phyloP scores from a whole-genome alignment of 139 green algal genomes.

The Nannochloris sp. region DNA sequence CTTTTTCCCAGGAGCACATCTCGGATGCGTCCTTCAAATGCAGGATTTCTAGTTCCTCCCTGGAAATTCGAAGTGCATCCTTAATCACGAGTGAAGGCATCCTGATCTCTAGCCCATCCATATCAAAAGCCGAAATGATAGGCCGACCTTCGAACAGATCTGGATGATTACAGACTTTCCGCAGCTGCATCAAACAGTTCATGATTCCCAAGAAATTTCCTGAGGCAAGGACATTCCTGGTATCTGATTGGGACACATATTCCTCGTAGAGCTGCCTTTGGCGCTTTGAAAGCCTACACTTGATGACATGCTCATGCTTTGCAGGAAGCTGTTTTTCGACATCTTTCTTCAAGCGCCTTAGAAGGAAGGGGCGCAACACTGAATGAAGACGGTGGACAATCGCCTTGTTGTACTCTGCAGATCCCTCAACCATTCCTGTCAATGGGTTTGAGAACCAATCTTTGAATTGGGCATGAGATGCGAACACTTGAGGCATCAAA shows the following conservation, averaged over 20 bases:
- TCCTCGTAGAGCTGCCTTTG: slow-evolving; percentile 94
- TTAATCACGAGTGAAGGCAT: slow-evolving; percentile 13
- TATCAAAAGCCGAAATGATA: slow-evolving; percentile 87
- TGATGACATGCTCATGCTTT: slow-evolving; percentile 93
- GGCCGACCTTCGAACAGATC: slow-evolving; percentile 92
- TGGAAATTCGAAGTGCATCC: slow-evolving; percentile 6
- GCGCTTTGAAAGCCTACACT: slow-evolving; percentile 54
- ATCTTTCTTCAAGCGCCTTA: slow-evolving; percentile 78
- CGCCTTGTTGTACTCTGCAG: slow-evolving; percentile 44
- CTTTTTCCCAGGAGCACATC: background rate
- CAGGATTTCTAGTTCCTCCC: background rate
- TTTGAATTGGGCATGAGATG: slow-evolving; percentile 82
- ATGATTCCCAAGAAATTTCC: slow-evolving; percentile 92
- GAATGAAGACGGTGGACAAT: slow-evolving; percentile 89
- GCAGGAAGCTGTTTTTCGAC: slow-evolving; percentile 91
- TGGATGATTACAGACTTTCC: slow-evolving; percentile 98
- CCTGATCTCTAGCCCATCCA: slow-evolving; percentile 31
- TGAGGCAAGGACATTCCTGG: slow-evolving; percentile 49
- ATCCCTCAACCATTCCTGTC: slow-evolving; percentile 81
- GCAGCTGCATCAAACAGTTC: slow-evolving; percentile 97
- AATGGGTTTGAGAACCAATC: slow-evolving; percentile 96
- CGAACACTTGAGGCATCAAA: slow-evolving; percentile 90
- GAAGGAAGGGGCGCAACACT: slow-evolving; percentile 93
- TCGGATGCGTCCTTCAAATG: background rate
- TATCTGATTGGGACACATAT: slow-evolving; percentile 79